Percentiles rank a stretch among this genome's conserved stretches.
Conservation (phyloP, 2,329 filamentous ascomycete genomes). For the Curvularia verruculosa region DNA sequence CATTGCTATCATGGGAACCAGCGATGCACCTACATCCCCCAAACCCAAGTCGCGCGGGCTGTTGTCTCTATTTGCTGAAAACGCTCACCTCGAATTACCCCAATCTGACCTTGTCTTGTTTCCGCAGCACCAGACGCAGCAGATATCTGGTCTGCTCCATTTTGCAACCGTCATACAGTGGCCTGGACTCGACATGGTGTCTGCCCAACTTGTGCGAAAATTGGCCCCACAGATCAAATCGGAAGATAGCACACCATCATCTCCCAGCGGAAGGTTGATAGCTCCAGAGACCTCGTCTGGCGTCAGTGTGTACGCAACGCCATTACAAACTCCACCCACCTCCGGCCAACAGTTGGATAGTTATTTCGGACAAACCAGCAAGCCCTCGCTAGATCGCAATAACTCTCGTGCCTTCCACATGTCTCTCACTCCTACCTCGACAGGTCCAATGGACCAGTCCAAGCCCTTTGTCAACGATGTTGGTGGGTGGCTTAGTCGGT, state of each 20-base stretch:
- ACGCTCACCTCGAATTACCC: slow-evolving; percentile 25
- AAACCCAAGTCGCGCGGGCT: slow-evolving; percentile 36
- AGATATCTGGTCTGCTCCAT: slow-evolving; percentile 57
- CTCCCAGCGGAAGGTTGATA: slow-evolving; percentile 31
- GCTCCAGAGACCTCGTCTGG: slow-evolving; percentile 38
- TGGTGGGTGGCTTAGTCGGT: slow-evolving; percentile 62
- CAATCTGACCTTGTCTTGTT: slow-evolving; percentile 40
- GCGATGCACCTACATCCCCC: slow-evolving; percentile 21
- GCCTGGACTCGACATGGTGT: slow-evolving; percentile 53
- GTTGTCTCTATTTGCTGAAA: slow-evolving; percentile 35
- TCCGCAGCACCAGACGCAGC: slow-evolving; percentile 46
- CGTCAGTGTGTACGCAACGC: slow-evolving; percentile 48
- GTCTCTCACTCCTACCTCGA: slow-evolving; percentile 35
- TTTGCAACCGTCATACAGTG: slow-evolving; percentile 60
- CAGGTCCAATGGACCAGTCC: slow-evolving; percentile 19
- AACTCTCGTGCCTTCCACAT: slow-evolving; percentile 41
- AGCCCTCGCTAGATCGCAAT: slow-evolving; percentile 32
- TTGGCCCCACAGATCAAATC: slow-evolving; percentile 34
- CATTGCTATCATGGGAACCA: slow-evolving; percentile 49
- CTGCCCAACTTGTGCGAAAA: slow-evolving; percentile 47
- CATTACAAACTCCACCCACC: slow-evolving; percentile 46
- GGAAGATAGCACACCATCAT: slow-evolving; percentile 20
- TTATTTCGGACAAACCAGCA: slow-evolving; percentile 44
- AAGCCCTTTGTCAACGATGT: slow-evolving; percentile 36
- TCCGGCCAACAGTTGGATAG: slow-evolving; percentile 34